A percentile compares a stretch with the other conserved stretches of the same genome.
These are phyloP conservation scores for Malbranchea zuffiana DNA, from an alignment of 2,329 filamentous ascomycete species.

Conservation along the genomic window DNA sequence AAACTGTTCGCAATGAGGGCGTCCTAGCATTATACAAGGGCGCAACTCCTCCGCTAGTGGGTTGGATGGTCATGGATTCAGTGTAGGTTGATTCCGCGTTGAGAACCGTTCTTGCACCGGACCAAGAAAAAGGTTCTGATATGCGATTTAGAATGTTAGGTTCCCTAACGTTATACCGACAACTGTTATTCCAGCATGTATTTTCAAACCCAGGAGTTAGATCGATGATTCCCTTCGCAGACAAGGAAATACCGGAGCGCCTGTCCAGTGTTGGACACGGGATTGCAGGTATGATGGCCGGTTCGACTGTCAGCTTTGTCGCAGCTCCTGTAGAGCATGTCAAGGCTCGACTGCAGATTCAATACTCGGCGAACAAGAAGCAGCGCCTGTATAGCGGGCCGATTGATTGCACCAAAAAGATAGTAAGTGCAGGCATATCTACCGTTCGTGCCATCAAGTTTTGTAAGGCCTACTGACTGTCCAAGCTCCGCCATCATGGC, in stretches of 20 bases:
- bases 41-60: conserved; percentile 78
- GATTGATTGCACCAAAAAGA: conserved; percentile 65
- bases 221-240: conserved; percentile 27
- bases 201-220: conserved; percentile 48
- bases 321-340: conserved; percentile 91
- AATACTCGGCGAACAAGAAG: conserved; percentile 72
- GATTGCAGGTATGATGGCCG: conserved; percentile 75
- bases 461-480: background rate
- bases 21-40: conserved; percentile 84
- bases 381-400: conserved; percentile 76
- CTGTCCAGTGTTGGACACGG: conserved; percentile 74
- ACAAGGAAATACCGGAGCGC: conserved; percentile 31
- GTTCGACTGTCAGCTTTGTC: conserved; percentile 81
- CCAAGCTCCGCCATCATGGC: conserved; percentile 52
- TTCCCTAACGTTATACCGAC: conserved; percentile 79
- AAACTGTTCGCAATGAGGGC: conserved; percentile 79
- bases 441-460: too few species aligned
- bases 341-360: conserved; percentile 86
- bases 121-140: background rate
- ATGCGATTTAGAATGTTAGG: conserved; percentile 59
- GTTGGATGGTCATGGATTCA: conserved; percentile 98
- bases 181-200: conserved; percentile 67
- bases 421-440: conserved; percentile 32
- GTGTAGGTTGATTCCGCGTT: conserved; percentile 39
- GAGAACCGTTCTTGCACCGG: background rate